Evolutionary conservation across 306 rosid genomes (phyloP), one percentile per base, ranked within the genome.

Genomic region (Begonia peltatifolia): DNA sequence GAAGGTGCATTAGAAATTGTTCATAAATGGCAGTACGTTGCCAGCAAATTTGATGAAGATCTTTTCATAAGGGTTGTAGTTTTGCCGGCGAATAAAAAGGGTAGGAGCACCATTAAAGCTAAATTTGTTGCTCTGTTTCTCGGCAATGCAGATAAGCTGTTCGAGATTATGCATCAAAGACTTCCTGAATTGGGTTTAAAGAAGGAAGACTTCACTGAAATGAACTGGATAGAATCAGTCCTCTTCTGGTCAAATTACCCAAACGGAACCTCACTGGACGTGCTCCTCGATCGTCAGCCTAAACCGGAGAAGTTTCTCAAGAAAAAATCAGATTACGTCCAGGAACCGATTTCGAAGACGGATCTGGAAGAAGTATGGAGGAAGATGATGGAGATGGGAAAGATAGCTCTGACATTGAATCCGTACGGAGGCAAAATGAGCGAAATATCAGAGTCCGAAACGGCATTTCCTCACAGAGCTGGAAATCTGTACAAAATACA

Each of bases 381-480:
- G 70, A 82, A 79, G 56, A 82, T 77, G 79, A 69, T 76, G 25
- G 84, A 84, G 35, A 51, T 78, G 52, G 69, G 56, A 55, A 81
- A 75, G 58, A 67, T 64, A 49, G 82, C 43, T 30, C 55, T 72
- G 6, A 67, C 79, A 60, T 71, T 76, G 52, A 78, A 78, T 47
- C 81, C 94, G 9, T 84, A 77, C 14, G 88, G 94, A 42, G 84
- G 89, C 42, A 80, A 55, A 71, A 84, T 80, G 89, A 64, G 78
- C 56, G 71, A 80, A 64, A 76, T 84, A 46, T 59, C 76, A 2
- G 83, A 80, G 68, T 2, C 14, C 6, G 88, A 68, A 53, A 84
- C 83, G 11, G 71, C 84, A 6, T 84, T 84, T 63, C 94, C 94
- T 4, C 94, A 84, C 36, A 73, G 94, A 63, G 77, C 77, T 12